Evolutionary conservation across 169 alveolate genomes (phyloP).

Genomic region (Plasmodium ovale): DNA sequence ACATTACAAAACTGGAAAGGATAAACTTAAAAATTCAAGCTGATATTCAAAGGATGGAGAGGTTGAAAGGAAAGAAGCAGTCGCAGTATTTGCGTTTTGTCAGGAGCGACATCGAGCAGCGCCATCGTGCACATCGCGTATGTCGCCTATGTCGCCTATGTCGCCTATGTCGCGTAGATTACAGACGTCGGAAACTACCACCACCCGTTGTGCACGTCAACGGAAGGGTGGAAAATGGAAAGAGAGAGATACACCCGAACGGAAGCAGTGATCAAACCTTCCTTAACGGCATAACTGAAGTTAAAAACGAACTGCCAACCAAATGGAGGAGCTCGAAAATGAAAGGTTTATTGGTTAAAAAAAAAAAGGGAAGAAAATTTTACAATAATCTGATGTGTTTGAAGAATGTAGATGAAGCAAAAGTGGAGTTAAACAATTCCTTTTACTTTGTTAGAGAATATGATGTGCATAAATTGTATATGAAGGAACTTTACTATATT

Average conservation of each 20-base stretch:
- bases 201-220: not conserved
- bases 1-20: slow-evolving; percentile 53
- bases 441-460: slow-evolving; percentile 7
- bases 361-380: not conserved
- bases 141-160: too few relatives aligned
- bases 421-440: not conserved
- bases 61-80: not conserved
- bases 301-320: not conserved
- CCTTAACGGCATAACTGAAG: too few relatives aligned
- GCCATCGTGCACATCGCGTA: too few relatives aligned
- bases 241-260: too few relatives aligned
- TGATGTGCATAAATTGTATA: slow-evolving; percentile 42
- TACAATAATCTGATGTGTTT: not conserved
- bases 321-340: not conserved
- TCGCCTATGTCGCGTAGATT: too few relatives aligned
- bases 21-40: slow-evolving; percentile 24
- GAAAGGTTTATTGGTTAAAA: not conserved
- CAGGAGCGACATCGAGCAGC: too few relatives aligned
- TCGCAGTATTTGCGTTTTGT: slow-evolving; percentile 17
- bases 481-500: slow-evolving; percentile 21
- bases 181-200: not conserved
- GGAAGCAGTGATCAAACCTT: too few relatives aligned
- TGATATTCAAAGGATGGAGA: slow-evolving; percentile 16
- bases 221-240: not conserved
- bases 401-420: not conserved